phyloP scores from a whole-genome alignment of 176 grass and related monocot species.

The Panicum miliaceum region DNA sequence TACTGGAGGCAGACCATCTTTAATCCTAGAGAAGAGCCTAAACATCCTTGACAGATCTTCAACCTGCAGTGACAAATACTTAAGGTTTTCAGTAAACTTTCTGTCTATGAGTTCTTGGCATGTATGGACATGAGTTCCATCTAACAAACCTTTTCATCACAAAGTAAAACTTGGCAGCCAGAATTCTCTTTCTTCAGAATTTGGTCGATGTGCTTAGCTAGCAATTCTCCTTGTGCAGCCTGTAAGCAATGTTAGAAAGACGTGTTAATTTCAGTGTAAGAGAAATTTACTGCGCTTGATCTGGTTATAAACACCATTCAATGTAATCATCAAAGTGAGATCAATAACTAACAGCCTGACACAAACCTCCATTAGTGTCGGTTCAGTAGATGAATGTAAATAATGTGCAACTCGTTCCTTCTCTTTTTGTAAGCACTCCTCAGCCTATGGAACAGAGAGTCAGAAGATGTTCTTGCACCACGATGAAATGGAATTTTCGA shows the following conservation, averaged over 20 bases:
- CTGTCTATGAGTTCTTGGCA: not conserved
- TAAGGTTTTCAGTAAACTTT: not conserved
- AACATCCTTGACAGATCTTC: conserved; percentile 82
- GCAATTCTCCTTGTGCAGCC: conserved; percentile 63
- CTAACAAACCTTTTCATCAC: conserved; percentile 66
- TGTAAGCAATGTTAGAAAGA: conserved; percentile 37
- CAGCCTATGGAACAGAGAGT: conserved; percentile 50
- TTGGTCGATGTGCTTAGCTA: conserved; percentile 48
- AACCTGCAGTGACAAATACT: conserved; percentile 38
- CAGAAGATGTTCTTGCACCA: not conserved
- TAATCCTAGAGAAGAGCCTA: conserved; percentile 74
- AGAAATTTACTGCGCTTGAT: not conserved
- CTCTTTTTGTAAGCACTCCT: conserved; percentile 76
- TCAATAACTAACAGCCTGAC: not conserved
- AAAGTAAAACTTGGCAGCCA: conserved; percentile 71
- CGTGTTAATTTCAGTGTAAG: conserved; percentile 15
- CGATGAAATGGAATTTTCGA: not conserved
- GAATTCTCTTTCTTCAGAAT: conserved; percentile 78
- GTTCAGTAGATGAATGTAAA: conserved; percentile 66
- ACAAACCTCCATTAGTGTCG: conserved; percentile 64
- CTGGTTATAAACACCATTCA: not conserved
- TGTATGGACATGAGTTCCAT: not conserved
- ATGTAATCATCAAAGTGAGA: not conserved
- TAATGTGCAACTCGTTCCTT: conserved; percentile 67
- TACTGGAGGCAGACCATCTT: conserved; percentile 52